Evolutionary conservation across 805 yeast species (phyloP), one percentile per base, ranked within the genome.

Genomic region (Saccharomycopsis fibuligera): DNA sequence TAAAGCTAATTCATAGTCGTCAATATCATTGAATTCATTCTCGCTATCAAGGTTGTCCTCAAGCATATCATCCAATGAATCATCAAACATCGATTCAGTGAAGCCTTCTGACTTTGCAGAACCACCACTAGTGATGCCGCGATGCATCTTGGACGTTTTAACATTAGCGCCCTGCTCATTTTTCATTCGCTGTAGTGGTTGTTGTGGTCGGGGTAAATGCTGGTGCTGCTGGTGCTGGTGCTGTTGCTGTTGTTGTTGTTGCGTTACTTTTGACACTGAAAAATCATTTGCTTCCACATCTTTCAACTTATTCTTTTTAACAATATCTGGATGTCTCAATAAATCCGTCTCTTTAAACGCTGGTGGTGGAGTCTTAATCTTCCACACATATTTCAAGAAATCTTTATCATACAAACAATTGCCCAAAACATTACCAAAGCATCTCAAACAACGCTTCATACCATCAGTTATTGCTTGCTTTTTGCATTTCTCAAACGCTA

Each of bases 401-500:
- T 77, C 79, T 57, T 81, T 81, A 60, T 86, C 95, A 58, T 86
- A 86, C n/a, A 86, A 72, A 64, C 95, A 86, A 58, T 86, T 86
- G 1, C 95, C 95, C 59, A 86, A 65, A 0, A 86, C 87, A 60
- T 84, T 86, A 41, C 95, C 95, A 62, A 83, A 86, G 49, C 85
- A 82, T 60, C 95, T 72, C 51, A 86, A 68, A 21, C 90, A 84
- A 54, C 95, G 68, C 60, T 86, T 86, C 58, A 86, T 64, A 0
- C 86, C 95, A 66, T 86, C 95, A 0, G 95, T 86, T 41, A 82
- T 78, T 0, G 93, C 93, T 55, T 86, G 90, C 57, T 86, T 86
- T 63, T 82, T 84, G 49, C 90, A 84, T 57, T 86, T 84, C 58
- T 86, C 95, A 61, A 85, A 85, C 0, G 93, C 95, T 64, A 76